Evolutionary conservation across 805 yeast species (phyloP).

Genomic region (Yarrowia phangngaensis): DNA sequence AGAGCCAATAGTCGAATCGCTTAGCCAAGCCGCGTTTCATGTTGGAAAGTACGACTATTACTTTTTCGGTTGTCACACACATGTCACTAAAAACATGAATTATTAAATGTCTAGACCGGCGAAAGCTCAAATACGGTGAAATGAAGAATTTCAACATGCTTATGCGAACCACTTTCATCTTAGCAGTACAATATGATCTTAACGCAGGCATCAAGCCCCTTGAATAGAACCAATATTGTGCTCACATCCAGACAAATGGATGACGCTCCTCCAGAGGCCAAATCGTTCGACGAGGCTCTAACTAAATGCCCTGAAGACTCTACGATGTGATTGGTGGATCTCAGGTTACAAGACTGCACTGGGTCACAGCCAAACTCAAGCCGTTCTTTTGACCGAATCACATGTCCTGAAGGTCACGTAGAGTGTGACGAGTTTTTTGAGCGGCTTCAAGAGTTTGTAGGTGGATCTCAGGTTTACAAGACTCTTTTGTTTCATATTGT

Average conservation of each 20-base stretch:
- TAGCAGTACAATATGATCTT: no score
- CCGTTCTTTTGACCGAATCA: conserved; percentile 65
- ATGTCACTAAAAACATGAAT: no score
- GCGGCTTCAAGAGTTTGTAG: conserved; percentile 44
- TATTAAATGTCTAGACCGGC: no score
- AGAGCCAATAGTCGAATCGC: no score
- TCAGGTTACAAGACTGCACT: conserved; percentile 62
- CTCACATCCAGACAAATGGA: conserved; percentile 50
- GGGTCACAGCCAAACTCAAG: conserved; percentile 45
- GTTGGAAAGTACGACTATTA: no score
- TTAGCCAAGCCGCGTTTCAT: no score
- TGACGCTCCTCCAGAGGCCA: conserved; percentile 35
- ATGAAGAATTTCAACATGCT: no score
- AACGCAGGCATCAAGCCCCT: no score
- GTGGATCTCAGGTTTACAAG: conserved; percentile 40
- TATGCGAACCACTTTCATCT: no score
- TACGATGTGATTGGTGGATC: conserved; percentile 86
- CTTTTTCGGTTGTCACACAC: no score
- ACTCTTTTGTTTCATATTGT: conserved; percentile 58
- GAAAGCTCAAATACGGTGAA: no score
- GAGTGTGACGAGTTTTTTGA: conserved; percentile 69
- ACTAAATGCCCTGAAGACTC: conserved; percentile 38
- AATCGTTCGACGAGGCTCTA: conserved; percentile 48
- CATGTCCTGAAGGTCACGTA: conserved; percentile 38
- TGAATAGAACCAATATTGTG: conserved; percentile 70